Base-by-base conservation (phyloP, 208 protist genomes). In the Borovskyia barvae region DNA sequence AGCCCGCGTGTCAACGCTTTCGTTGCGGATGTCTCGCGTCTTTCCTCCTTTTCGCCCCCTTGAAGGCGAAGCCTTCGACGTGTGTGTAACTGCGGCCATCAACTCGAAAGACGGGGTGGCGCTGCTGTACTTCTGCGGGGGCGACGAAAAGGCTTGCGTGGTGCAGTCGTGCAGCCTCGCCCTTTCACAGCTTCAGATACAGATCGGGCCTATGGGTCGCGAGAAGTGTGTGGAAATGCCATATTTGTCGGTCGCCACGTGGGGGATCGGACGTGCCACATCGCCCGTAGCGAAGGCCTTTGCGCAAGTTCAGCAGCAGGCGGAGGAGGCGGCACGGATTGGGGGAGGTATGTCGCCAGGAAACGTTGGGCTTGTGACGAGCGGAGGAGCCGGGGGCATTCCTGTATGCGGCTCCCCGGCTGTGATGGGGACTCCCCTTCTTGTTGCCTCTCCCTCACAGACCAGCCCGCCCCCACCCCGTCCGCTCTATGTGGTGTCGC, bases 211-310 rank as follows among this genome's bases (percentile, higher is more conserved):
- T 1, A 29, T 66, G 3, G 67, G 67, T 17, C 28, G 50, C 14
- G 46, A 53, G 24, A 50, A 61, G 35, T 49, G 48, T 22, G 46
- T 83, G 29, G 40, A 59, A 24, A 71, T 88, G 46, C 82, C 85
- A 8, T 60, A 87, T 30, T 40, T 87, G 33, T 61, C 65, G 25
- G 85, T 92, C 47, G 75, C 75, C 17, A 69, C 54, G 14, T 89
- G 71, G 76, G 66, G 65, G 15, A 55, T 77, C 26, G 50, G 49
- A 7, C 45, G 39, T 3, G 74, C 67, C 29, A 59, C 51, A n/a
- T 20, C 47, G 11, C 19, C 43, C 0, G 62, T 68, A 17, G 19
- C 32, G 6, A 73, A 71, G 12, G 30, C 32, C 5, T 75, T 70
- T 28, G 17, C 28, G 37, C 33, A 56, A 26, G 52, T 66, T n/a